Base-by-base conservation (phyloP, 352 stramenopile species). In the Phytophthora idaei region DNA sequence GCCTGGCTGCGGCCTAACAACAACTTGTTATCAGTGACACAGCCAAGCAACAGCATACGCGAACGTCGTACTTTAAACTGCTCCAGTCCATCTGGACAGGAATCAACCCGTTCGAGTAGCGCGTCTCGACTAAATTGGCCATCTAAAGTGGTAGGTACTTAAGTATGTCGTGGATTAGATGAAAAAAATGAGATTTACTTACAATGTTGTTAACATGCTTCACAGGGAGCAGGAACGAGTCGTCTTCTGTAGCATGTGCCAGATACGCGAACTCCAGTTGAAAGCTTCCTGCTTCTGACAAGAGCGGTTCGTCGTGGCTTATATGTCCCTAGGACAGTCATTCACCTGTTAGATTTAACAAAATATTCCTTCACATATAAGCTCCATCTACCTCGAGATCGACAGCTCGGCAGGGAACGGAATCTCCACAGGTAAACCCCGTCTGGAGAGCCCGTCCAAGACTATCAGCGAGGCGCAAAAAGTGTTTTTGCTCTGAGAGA, bases 201-300 rank as follows among this genome's bases (percentile, higher is more conserved):
- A 87, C 75, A 21, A 70, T 61, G 21, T 54, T 72, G 56, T 87
- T 90, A 2, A 91, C 62, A 36, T 68, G 60, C 12, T 78, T 71
- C 28, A 87, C 69, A 6, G 62, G 63, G 4, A 76, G 49, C 14
- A 71, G 37, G 50, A 87, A 91, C 1, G 51, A 66, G 0, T 63
- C 50, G 36, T 87, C 70, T 12, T 68, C 44, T 0, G 78, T 89
- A 2, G 74, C 50, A 9, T 78, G 57, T 6, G 71, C 52, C 1
- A 93, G 53, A 44, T 86, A 91, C 25, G 55, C 55, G 56, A 91
- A 92, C 55, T 93, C 85, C 15, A 93, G 74, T 50, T 90, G 81
- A 60, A 93, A 89, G 0, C 72, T 88, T 11, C 61, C 67, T 5
- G 74, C 73, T 37, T 90, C 83, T 0, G 84, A 75, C 21, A 92